A percentile compares a stretch with the other conserved stretches of the same genome.
Conservation (phyloP, 139 green algal genomes). For the Asterochloris sp. region DNA sequence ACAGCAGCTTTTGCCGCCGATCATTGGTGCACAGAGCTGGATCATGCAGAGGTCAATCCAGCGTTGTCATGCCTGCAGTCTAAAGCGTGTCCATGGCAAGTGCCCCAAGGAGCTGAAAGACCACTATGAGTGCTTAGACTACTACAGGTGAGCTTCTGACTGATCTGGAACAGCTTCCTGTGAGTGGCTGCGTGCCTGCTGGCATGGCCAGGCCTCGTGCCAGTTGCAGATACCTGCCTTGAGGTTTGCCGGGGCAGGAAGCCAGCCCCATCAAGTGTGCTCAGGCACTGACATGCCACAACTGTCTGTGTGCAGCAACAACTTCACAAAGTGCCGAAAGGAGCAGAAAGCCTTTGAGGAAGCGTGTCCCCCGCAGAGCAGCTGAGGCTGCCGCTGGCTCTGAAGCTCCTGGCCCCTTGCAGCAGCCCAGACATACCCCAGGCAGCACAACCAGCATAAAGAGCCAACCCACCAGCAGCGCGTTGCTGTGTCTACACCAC, state of each 20-base stretch:
- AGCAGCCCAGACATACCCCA: too few relatives aligned
- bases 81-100: constrained; percentile 56
- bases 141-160: constrained; percentile 44
- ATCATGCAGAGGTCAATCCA: background rate
- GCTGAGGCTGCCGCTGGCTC: too few relatives aligned
- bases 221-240: background rate
- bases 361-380: background rate
- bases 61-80: constrained; percentile 22
- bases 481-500: too few relatives aligned
- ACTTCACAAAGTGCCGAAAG: constrained; percentile 54
- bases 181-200: too few relatives aligned
- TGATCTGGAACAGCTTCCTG: background rate
- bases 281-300: background rate
- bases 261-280: background rate
- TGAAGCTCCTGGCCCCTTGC: too few relatives aligned
- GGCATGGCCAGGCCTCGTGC: background rate
- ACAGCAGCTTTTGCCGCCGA: background rate
- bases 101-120: constrained; percentile 49
- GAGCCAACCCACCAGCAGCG: too few relatives aligned
- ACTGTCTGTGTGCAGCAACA: constrained; percentile 40
- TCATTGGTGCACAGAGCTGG: background rate
- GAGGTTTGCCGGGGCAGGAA: background rate
- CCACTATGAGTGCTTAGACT: constrained; percentile 67
- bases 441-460: too few relatives aligned
- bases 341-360: constrained; percentile 47